Evolutionary conservation across 345 rosid genomes (phyloP).

Genomic region (Populus ilicifolia): DNA sequence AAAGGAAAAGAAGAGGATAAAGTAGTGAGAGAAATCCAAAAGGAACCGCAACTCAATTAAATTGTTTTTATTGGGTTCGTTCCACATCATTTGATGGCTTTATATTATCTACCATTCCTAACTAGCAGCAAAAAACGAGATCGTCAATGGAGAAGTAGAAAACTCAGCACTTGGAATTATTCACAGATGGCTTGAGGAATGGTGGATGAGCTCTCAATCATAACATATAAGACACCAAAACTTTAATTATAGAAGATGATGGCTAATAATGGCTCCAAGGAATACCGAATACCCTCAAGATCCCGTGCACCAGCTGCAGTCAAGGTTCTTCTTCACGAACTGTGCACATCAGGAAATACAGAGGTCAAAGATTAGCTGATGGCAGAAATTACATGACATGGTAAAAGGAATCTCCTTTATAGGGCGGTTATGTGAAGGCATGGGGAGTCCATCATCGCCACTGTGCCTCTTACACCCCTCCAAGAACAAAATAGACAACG

Average conservation of each 20-base stretch:
- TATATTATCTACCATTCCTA: constrained; percentile 52
- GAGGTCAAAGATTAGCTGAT: background rate
- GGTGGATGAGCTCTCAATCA: constrained; percentile 42
- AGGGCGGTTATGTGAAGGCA: too few species aligned
- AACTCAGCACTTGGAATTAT: background rate
- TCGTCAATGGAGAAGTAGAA: background rate
- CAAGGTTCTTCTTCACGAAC: background rate
- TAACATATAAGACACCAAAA: constrained; percentile 57
- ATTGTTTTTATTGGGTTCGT: constrained; percentile 6
- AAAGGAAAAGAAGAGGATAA: background rate
- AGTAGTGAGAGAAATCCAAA: constrained; percentile 16
- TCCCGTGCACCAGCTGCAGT: background rate
- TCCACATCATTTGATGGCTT: constrained; percentile 39
- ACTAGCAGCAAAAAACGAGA: constrained; percentile 27
- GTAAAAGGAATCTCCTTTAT: background rate
- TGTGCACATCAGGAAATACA: background rate
- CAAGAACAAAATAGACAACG: background rate
- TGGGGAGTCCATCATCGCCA: background rate
- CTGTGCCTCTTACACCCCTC: background rate
- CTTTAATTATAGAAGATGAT: constrained; percentile 48
- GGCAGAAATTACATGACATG: too few species aligned
- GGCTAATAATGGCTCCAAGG: constrained; percentile 23
- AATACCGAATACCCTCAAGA: background rate
- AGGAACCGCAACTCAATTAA: constrained; percentile 23
- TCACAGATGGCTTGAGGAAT: constrained; percentile 36